Evolutionary conservation across 768 basidiomycete species (phyloP).

Genomic region (Punctularia strigosozonata): DNA sequence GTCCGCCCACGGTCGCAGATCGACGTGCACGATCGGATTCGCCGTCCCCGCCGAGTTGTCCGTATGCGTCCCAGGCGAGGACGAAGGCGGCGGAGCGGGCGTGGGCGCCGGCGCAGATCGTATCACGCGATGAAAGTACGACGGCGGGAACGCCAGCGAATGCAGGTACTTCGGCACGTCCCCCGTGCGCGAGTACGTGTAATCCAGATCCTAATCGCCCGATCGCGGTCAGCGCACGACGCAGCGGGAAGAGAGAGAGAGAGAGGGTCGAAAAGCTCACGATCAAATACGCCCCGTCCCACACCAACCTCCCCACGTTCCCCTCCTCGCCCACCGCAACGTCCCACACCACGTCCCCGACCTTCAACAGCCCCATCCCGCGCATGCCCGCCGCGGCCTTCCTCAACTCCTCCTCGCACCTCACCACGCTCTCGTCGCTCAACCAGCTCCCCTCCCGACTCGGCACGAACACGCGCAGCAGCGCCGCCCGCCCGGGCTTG

Average conservation of each 20-base stretch:
- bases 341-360: slow-evolving; percentile 84
- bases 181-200: slow-evolving; percentile 63
- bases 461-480: slow-evolving; percentile 74
- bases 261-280: slow-evolving; percentile 32
- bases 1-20: slow-evolving; percentile 68
- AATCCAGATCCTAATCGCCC: slow-evolving; percentile 62
- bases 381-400: slow-evolving; percentile 59
- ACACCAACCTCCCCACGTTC: slow-evolving; percentile 71
- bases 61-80: no score
- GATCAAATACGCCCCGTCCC: slow-evolving; percentile 84
- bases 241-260: slow-evolving; percentile 7
- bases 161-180: slow-evolving; percentile 76
- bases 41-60: slow-evolving; percentile 19
- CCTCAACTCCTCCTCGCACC: slow-evolving; percentile 73
- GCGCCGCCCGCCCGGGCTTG: slow-evolving; percentile 58
- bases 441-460: slow-evolving; percentile 83
- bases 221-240: neutral
- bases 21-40: slow-evolving; percentile 49
- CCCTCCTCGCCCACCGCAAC: slow-evolving; percentile 78
- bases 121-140: slow-evolving; percentile 82
- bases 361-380: slow-evolving; percentile 45
- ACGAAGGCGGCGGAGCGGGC: no score
- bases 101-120: no score
- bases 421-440: slow-evolving; percentile 67
- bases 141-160: slow-evolving; percentile 72